Conservation (phyloP, 305 asterid genomes). For the Coffea humblotiana region DNA sequence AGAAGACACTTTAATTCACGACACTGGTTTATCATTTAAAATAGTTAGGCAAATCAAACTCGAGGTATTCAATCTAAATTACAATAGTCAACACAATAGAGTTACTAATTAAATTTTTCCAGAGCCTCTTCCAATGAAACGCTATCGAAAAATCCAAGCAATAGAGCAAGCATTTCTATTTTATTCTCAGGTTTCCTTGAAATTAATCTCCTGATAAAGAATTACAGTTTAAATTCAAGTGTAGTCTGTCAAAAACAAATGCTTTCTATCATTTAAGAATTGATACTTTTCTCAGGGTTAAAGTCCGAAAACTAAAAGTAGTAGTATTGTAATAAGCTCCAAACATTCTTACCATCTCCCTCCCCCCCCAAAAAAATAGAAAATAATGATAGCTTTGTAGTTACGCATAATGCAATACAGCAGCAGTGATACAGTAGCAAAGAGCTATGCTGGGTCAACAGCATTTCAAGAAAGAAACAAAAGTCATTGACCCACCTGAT, state of each 20-base stretch:
- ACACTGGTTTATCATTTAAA: not conserved
- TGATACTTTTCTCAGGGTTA: not conserved
- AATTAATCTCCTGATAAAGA: not conserved
- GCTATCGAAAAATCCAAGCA: not conserved
- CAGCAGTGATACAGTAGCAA: not conserved
- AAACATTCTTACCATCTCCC: not conserved
- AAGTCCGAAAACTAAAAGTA: no score
- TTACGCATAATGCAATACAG: not conserved
- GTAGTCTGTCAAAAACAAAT: not conserved
- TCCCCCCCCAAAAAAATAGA: no score
- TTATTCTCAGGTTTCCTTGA: not conserved
- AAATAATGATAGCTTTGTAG: not conserved
- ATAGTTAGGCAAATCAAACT: not conserved
- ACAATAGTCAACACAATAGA: not conserved
- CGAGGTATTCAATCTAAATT: not conserved
- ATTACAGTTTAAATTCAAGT: not conserved
- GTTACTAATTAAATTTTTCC: not conserved
- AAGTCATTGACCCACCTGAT: conserved; percentile 31
- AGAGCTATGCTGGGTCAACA: not conserved
- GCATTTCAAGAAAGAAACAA: not conserved
- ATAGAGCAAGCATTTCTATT: not conserved
- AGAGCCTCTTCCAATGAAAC: not conserved
- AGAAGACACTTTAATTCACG: not conserved
- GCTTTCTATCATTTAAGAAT: not conserved
- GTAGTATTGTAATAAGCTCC: no score